Evolutionary conservation across 306 rosid genomes (phyloP).

Genomic region (Citrullus amarus): DNA sequence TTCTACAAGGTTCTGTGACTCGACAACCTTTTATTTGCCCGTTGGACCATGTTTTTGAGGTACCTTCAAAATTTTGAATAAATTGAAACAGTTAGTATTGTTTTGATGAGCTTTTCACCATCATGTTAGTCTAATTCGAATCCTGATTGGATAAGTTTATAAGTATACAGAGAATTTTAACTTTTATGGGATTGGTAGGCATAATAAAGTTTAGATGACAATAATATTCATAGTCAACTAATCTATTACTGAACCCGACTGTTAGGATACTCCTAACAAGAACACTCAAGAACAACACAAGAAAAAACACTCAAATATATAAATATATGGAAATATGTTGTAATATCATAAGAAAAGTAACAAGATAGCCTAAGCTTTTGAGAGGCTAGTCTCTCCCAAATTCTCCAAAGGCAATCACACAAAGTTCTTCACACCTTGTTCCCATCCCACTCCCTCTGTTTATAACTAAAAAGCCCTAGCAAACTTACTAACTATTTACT

Average conservation of each 20-base stretch:
- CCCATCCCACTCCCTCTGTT: too few relatives aligned
- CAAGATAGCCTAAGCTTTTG: too few relatives aligned
- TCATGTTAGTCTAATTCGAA: background rate
- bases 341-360: too few relatives aligned
- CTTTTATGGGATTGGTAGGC: background rate
- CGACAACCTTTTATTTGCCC: slow-evolving; percentile 96
- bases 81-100: background rate
- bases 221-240: background rate
- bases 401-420: too few relatives aligned
- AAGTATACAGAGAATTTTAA: background rate
- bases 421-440: too few relatives aligned
- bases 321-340: too few relatives aligned
- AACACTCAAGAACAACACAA: too few relatives aligned
- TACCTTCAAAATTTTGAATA: slow-evolving; percentile 21
- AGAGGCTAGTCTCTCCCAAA: too few relatives aligned
- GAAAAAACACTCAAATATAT: too few relatives aligned
- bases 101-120: background rate
- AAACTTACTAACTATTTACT: too few relatives aligned
- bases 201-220: background rate
- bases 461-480: too few relatives aligned
- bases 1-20: slow-evolving; percentile 76
- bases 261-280: too few relatives aligned
- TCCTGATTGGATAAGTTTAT: background rate
- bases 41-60: slow-evolving; percentile 97
- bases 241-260: background rate